Base-by-base conservation (phyloP, 148 eudicot genomes). In the Silene latifolia region DNA sequence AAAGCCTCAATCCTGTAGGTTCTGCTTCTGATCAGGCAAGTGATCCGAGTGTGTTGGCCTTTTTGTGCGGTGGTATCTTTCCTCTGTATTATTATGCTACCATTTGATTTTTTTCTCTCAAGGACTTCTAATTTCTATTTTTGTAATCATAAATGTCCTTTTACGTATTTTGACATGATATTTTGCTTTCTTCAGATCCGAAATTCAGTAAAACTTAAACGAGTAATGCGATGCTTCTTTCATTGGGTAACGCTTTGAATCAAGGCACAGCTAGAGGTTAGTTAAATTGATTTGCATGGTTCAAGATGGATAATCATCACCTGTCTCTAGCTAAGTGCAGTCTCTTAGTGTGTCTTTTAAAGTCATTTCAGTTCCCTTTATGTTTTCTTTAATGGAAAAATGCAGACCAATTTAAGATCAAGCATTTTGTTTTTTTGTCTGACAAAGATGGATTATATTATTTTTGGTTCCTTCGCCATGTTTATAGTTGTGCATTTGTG, bases 241-340 rank as follows among this genome's bases (percentile, higher is more conserved):
- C 93, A 14, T 80, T 93, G 70, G 98, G 98, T 60, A 93, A 93
- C 86, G 98, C 97, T 71, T 67, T 93, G 80, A 93, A 93, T 82
- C 97, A 93, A 81, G 97, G 95, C 72, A 93, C 98, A 67, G 95
- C 98, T 61, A 87, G 98, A 83, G 98, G 98, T 93, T 63, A 71
- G 91, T 82, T 71, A 32, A 72, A 46, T 47, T 75, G 18, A 13
- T 39, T 78, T 39, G 14, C 19, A 4, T 20, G 19, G 7, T 72
- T 44, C 29, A 44, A 27, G 21, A 12, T 15, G 35, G 63, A 19
- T 29, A n/a, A 42, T 17, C 20, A 5, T 13, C 21, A 61, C n/a
- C 24, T 46, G 60, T 48, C 35, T 60, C 17, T 4, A 62, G 53
- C 32, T 29, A 18, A 42, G 54, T 20, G 21, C 39, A 39, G 71